A percentile compares a stretch with the other conserved stretches of the same genome.
These are phyloP conservation scores for Eragrostis nindensis DNA, from an alignment of 176 grass and related monocot species.

Conservation along the genomic window DNA sequence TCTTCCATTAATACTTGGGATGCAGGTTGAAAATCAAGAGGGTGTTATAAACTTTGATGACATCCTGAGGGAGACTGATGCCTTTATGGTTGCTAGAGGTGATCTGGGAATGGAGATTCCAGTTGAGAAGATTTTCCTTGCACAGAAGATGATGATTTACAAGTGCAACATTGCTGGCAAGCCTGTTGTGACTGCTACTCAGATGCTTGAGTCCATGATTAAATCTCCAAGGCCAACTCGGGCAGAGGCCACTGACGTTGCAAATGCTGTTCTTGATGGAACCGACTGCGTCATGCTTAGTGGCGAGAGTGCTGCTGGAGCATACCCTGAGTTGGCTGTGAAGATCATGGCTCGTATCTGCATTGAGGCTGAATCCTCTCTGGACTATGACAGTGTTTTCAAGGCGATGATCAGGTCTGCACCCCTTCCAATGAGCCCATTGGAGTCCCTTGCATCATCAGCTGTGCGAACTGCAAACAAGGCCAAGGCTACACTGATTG, in stretches of 20 bases:
- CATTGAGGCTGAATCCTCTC: constrained; percentile 83
- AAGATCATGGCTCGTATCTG: constrained; percentile 95
- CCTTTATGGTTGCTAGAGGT: constrained; percentile 92
- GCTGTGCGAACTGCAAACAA: constrained; percentile 90
- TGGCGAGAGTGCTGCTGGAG: constrained; percentile 87
- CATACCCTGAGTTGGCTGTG: constrained; percentile 88
- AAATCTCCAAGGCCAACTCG: constrained; percentile 90
- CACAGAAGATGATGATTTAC: constrained; percentile 98
- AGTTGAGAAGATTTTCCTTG: constrained; percentile 96
- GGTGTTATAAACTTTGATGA: constrained; percentile 93
- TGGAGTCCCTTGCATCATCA: constrained; percentile 88
- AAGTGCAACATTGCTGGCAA: constrained; percentile 94
- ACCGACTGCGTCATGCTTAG: constrained; percentile 96
- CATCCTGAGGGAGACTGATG: constrained; percentile 89
- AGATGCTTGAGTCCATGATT: constrained; percentile 98
- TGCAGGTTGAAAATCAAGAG: constrained; percentile 94
- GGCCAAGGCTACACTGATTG: constrained; percentile 71
- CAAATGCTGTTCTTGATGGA: constrained; percentile 93
- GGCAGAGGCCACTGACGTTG: constrained; percentile 92
- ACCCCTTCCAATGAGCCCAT: constrained; percentile 85
- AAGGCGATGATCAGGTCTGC: constrained; percentile 83
- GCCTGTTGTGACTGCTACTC: constrained; percentile 87
- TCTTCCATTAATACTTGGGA: neutral
- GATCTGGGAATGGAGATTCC: constrained; percentile 98
- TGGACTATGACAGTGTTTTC: constrained; percentile 77